Conservation (phyloP, 805 yeast species). For the Pichia phayaonensis region DNA sequence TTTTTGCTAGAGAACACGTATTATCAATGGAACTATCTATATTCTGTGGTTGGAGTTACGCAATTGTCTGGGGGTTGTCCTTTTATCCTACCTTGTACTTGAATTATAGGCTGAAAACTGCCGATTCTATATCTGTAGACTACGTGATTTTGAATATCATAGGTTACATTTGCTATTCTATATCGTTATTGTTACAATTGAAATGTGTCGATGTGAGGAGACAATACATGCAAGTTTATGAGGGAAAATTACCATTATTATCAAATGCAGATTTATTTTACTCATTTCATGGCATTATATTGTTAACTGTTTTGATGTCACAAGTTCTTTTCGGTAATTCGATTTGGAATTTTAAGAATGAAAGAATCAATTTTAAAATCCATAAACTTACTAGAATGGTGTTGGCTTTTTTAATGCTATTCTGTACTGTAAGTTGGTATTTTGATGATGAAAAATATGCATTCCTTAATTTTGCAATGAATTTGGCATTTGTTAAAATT, state of each 20-base stretch:
- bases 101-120: conserved; percentile 32
- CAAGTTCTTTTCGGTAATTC: conserved; percentile 32
- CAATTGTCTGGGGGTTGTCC: conserved; percentile 33
- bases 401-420: conserved; percentile 8
- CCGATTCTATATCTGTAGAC: conserved; percentile 46
- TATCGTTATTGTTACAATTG: conserved; percentile 37
- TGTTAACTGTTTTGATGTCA: conserved; percentile 32
- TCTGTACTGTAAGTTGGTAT: conserved; percentile 13
- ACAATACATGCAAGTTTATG: conserved; percentile 24
- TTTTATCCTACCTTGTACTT: conserved; percentile 42
- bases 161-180: conserved; percentile 39
- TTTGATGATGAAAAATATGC: conserved; percentile 13
- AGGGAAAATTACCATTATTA: conserved; percentile 34
- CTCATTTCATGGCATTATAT: conserved; percentile 38
- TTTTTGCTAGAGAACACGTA: not conserved
- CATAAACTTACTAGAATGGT: conserved; percentile 16
- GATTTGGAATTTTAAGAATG: conserved; percentile 28
- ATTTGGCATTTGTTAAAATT: conserved; percentile 39
- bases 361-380: conserved; percentile 23
- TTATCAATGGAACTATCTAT: conserved; percentile 9
- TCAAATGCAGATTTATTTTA: conserved; percentile 40
- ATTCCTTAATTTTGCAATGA: conserved; percentile 31
- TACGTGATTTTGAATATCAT: conserved; percentile 37
- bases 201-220: conserved; percentile 28
- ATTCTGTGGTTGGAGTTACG: conserved; percentile 25